phyloP scores from a whole-genome alignment of 352 stramenopile species.

The Phytophthora hibernalis region DNA sequence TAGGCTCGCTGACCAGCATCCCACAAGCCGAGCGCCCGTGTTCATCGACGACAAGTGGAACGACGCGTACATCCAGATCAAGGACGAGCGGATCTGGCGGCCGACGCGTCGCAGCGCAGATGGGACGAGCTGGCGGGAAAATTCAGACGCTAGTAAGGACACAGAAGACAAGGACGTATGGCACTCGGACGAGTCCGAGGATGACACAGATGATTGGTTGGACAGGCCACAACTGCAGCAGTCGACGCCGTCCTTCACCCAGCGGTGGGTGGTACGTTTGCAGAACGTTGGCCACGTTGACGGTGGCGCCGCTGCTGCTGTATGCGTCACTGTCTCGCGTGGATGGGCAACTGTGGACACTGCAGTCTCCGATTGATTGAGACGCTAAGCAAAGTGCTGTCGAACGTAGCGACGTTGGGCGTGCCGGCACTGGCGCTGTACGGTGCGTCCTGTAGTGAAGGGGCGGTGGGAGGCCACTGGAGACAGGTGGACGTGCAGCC shows the following conservation, averaged over 20 bases:
- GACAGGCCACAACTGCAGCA: conserved; percentile 9
- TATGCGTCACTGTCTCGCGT: conserved; percentile 44
- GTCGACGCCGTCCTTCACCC: conserved; percentile 5
- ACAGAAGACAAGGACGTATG: conserved; percentile 41
- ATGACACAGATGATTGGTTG: conserved; percentile 31
- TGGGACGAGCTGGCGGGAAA: conserved; percentile 64
- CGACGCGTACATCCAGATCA: conserved; percentile 82
- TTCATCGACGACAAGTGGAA: conserved; percentile 89
- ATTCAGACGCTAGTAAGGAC: conserved; percentile 29
- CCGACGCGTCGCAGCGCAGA: conserved; percentile 45
- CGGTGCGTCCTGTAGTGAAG: conserved; percentile 32
- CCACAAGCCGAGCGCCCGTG: too few relatives aligned
- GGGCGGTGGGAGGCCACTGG: conserved; percentile 28
- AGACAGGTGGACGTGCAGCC: conserved; percentile 33
- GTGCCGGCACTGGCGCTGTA: conserved; percentile 30
- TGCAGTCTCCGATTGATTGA: conserved; percentile 38
- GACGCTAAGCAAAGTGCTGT: conserved; percentile 42
- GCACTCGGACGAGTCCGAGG: conserved; percentile 45
- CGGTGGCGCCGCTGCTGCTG: conserved; percentile 53
- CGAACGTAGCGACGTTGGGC: conserved; percentile 47
- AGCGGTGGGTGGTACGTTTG: conserved; percentile 51
- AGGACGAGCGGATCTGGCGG: conserved; percentile 84
- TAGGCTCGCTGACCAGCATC: too few relatives aligned
- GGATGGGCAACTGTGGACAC: conserved; percentile 39
- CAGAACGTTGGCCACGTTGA: conserved; percentile 59